phyloP scores from a whole-genome alignment of 2,329 filamentous ascomycete genomes.

The Aspergillus sp. region DNA sequence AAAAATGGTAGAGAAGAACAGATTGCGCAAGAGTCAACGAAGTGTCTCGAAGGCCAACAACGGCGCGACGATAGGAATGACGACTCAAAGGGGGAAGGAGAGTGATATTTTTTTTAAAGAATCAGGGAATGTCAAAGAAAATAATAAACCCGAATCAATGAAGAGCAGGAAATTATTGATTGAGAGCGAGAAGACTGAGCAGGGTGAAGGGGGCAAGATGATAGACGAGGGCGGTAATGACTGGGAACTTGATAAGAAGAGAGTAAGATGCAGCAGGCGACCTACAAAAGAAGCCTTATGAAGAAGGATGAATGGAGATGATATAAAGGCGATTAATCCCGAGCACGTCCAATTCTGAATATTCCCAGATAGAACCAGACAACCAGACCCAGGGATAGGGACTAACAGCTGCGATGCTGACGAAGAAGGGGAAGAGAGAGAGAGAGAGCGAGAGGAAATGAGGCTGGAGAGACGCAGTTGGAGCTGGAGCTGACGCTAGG shows the following conservation, averaged over 20 bases:
- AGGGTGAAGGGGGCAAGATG: conserved; percentile 12
- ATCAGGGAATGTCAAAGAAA: not conserved
- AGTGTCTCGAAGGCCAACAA: conserved; percentile 11
- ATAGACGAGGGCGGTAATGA: conserved; percentile 11
- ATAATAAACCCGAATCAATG: conserved; percentile 3
- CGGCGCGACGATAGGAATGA: conserved; percentile 14
- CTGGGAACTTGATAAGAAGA: conserved; percentile 15
- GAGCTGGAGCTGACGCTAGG: conserved; percentile 4
- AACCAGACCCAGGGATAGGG: not conserved
- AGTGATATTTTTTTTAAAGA: not conserved
- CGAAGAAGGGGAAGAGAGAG: not conserved
- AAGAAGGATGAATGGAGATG: conserved; percentile 8
- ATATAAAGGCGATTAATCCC: not conserved
- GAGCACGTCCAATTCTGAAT: not conserved
- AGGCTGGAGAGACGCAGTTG: conserved; percentile 4
- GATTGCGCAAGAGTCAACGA: conserved; percentile 2
- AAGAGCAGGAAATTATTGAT: conserved; percentile 9
- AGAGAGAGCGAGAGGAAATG: conserved; percentile 1
- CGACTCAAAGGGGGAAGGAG: conserved; percentile 9
- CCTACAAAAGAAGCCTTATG: conserved; percentile 38
- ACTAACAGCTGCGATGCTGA: not conserved
- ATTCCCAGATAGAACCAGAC: not conserved
- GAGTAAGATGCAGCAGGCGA: conserved; percentile 28
- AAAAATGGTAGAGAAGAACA: conserved; percentile 5
- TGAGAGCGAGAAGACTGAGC: conserved; percentile 12